Base-by-base conservation (phyloP, 177 flowering plant species). In the Vitis hybrid region DNA sequence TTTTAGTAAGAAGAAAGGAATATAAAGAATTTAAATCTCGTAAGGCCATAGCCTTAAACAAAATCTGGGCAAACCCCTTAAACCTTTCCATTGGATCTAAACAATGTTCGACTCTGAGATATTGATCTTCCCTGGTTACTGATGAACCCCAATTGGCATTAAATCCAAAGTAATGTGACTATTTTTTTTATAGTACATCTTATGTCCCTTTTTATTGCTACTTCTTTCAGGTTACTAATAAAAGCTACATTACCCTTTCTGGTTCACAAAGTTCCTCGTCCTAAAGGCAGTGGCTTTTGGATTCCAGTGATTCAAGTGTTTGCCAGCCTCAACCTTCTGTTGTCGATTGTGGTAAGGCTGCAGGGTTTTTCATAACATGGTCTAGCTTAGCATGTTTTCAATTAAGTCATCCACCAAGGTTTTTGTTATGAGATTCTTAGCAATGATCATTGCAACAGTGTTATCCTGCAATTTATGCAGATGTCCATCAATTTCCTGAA, bases 221-320 rank as follows among this genome's bases (percentile, higher is more conserved):
- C 65, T 58, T 69, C 53, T 71, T 74, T 60, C 82, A 90, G 98
- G 84, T 94, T 92, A 66, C 75, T 90, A 15, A 55, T 67, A 2
- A 78, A 86, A 20, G 71, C 79, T 68, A 73, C 78, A 31, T 79
- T 82, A 10, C 98, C 96, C 5, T 87, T 78, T 76, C 31, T 84
- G 18, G 73, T 86, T 70, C 85, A 84, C 80, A 88, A 86, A 77
- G 71, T 82, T 82, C 87, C 92, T 66, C 77, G 69, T 16, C 67
- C 80, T 54, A 87, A 82, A 76, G 80, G 86, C 62, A 88, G 91
- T 73, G 78, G 82, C 74, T 86, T 90, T 66, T 89, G 93, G 94
- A 82, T 90, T 74, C 82, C 87, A 14, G 73, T 82, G 2, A 77
- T 90, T 78, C 98, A 93, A 85, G 80, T 86, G 61, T 34, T 88